Percentiles rank a stretch among this genome's conserved stretches.
These are phyloP conservation scores for Sphenostylis stenocarpa DNA, from an alignment of 306 rosid species.

Conservation along the genomic window DNA sequence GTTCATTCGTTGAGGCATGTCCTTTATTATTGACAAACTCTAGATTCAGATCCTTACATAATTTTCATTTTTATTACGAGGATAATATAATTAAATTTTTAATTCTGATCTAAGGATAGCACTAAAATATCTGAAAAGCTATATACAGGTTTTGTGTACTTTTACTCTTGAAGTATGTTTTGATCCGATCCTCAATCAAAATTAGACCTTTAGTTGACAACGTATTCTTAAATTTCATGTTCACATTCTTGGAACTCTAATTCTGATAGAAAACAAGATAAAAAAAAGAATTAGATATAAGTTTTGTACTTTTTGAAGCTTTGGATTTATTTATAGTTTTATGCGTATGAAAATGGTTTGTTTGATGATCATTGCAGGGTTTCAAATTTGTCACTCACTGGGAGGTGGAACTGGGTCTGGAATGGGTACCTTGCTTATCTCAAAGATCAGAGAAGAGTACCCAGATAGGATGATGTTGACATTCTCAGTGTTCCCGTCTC, in stretches of 20 bases:
- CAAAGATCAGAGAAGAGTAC: constrained; percentile 95
- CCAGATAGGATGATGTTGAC: constrained; percentile 96
- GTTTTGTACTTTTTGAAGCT: background rate
- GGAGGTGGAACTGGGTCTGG: constrained; percentile 99
- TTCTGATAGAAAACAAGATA: background rate
- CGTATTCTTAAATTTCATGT: no score
- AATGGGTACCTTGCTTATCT: constrained; percentile 84
- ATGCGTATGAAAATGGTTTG: background rate
- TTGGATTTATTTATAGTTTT: background rate
- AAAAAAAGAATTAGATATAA: background rate
- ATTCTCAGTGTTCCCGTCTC: constrained; percentile 80
- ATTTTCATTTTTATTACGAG: background rate
- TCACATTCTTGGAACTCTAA: background rate
- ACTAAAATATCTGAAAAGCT: background rate
- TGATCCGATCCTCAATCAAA: background rate
- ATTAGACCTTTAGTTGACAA: background rate
- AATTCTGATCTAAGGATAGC: background rate
- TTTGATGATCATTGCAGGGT: constrained; percentile 51
- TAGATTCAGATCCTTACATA: background rate
- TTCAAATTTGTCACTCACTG: constrained; percentile 85
- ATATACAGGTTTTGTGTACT: no score
- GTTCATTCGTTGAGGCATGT: background rate
- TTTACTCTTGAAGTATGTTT: no score
- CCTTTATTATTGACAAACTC: background rate
- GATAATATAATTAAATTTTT: background rate